phyloP scores from a whole-genome alignment of 352 stramenopile species.

The Pythium rishiriense region DNA sequence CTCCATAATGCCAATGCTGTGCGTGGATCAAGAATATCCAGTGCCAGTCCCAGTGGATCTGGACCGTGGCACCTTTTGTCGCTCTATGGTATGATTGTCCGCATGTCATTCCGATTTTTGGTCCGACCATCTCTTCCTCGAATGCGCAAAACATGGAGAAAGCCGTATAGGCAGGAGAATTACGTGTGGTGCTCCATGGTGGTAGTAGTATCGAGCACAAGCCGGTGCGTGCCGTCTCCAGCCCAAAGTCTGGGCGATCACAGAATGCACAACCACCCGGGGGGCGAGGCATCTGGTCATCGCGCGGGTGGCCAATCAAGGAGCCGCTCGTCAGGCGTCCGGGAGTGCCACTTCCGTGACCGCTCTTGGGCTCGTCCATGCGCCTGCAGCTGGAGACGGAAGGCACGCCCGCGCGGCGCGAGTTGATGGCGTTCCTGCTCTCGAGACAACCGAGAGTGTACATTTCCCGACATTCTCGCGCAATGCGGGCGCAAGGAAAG shows the following conservation, averaged over 20 bases:
- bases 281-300: constrained; percentile 3
- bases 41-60: neutral
- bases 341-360: constrained; percentile 11
- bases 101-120: neutral
- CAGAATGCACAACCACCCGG: neutral
- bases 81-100: neutral
- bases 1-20: neutral
- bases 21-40: neutral
- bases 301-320: constrained; percentile 7
- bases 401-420: constrained; percentile 19
- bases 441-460: neutral
- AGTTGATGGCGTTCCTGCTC: constrained; percentile 27
- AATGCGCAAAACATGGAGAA: neutral
- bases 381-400: constrained; percentile 8
- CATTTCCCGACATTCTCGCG: neutral
- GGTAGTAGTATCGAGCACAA: too few species aligned
- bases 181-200: too few species aligned
- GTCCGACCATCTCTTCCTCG: neutral
- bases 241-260: constrained; percentile 9
- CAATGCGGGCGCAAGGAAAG: neutral
- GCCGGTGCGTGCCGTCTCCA: neutral
- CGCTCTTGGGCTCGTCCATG: constrained; percentile 15
- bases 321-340: constrained; percentile 16
- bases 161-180: too few species aligned
- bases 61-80: too few species aligned